phyloP scores from a whole-genome alignment of 352 stramenopile species.

The Phytophthora europaea region DNA sequence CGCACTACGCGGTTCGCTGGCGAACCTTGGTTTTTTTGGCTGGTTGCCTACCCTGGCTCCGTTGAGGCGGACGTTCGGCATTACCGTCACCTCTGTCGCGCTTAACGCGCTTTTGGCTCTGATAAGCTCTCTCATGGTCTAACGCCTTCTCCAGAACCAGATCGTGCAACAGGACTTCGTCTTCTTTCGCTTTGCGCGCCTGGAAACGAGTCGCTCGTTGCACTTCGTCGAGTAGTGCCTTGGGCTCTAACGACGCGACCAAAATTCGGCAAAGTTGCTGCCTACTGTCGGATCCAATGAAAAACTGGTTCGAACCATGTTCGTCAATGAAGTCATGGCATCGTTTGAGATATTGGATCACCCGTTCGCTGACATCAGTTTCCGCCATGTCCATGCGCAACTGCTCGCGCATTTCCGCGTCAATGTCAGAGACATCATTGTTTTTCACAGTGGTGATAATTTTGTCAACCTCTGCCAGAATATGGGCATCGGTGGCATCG shows the following conservation, averaged over 20 bases:
- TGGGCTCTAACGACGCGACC: slow-evolving; percentile 4
- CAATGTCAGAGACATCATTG: slow-evolving; percentile 7
- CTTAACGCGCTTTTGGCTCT: slow-evolving; percentile 6
- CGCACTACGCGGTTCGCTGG: too few relatives aligned
- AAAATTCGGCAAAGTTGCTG: slow-evolving; percentile 1
- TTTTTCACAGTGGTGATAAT: slow-evolving; percentile 6
- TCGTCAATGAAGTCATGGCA: slow-evolving; percentile 7
- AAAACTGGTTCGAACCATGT: background rate
- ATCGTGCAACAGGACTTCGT: background rate
- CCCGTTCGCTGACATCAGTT: background rate
- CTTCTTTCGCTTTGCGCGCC: slow-evolving; percentile 7
- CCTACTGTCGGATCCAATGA: background rate
- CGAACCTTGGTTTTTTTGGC: too few relatives aligned
- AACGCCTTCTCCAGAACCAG: background rate
- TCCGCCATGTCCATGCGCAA: slow-evolving; percentile 1
- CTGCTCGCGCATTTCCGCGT: background rate
- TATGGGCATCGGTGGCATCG: background rate
- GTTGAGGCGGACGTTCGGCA: too few relatives aligned
- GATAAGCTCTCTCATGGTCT: background rate
- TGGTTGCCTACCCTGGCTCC: too few relatives aligned
- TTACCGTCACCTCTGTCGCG: background rate
- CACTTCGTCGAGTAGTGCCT: slow-evolving; percentile 3
- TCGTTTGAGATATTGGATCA: slow-evolving; percentile 14
- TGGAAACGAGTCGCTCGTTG: slow-evolving; percentile 1
- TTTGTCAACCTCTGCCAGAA: background rate